Evolutionary conservation across 768 basidiomycete genomes (phyloP), one percentile per base, ranked within the genome.

Genomic region (Hirschioporus abietinus): DNA sequence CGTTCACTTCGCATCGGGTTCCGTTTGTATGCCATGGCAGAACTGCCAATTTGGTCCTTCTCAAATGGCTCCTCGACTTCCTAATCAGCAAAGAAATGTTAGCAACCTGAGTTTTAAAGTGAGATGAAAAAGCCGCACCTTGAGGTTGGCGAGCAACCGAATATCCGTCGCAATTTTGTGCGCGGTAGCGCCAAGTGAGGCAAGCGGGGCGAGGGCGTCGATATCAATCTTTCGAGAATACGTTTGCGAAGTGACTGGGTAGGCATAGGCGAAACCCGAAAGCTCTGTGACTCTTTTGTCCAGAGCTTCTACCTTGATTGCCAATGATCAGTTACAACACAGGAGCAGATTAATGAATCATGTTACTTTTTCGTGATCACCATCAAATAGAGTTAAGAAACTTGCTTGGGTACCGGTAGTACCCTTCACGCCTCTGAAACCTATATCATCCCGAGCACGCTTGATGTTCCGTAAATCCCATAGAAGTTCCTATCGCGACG

Each of bases 51-150:
- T 80, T 99, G 97, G 23, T 96, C 96, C 64, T 95, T 92, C 78
- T 99, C 96, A 77, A 99, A 99, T 0, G 97, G 97, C 75, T 99
- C 97, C 78, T 99, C 97, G 60, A 99, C 84, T 87, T 99, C 97
- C 89, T 92, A 67, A 9, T 34, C 17, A 23, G 24, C 1, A 1
- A 30, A 67, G 18, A 26, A 15, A 52, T 52, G 12, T 25, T n/a
- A 52, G 42, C 42, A 1, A 36, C 27, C 18, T 52, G 26, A 24
- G 34, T 18, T 23, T 24, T 42, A 0, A 60, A 36, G n/a, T 35
- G 0, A 7, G 7, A 18, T 65, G 20, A 20, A 24, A 34, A 34
- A 52, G 25, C 24, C 66, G 1, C 24, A 88, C 91, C 82, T 99
- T 99, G 63, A 99, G 80, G 78, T 95, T 96, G 1, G 97, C 96